Evolutionary conservation across 2,329 filamentous ascomycete species (phyloP).

Genomic region (Hymenoscyphus fructigenus): DNA sequence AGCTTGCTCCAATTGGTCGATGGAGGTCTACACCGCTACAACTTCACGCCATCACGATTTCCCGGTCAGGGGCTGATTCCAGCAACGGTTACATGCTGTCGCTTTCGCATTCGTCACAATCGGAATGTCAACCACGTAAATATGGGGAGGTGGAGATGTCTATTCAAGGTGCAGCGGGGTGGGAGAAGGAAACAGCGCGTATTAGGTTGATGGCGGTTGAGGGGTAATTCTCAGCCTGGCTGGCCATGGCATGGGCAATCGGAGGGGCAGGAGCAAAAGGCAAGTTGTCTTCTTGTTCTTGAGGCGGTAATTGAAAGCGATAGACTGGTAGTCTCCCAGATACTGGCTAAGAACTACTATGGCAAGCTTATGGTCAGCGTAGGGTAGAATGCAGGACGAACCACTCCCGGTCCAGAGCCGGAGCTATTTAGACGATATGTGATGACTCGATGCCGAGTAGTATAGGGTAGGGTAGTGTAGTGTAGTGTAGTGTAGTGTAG

Average conservation of each 20-base stretch:
- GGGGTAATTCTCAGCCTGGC: neutral
- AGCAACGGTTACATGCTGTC: conserved; percentile 1
- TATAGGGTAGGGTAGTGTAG: neutral
- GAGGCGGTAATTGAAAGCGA: neutral
- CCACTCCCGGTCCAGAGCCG: neutral
- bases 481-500: too few species aligned
- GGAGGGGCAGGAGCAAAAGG: neutral
- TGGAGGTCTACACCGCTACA: conserved; percentile 2
- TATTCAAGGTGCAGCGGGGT: neutral
- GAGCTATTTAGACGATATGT: neutral
- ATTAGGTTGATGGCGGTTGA: neutral
- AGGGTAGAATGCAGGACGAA: neutral
- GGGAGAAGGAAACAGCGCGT: neutral
- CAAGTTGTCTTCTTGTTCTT: neutral
- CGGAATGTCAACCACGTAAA: neutral
- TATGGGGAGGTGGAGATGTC: conserved; percentile 1
- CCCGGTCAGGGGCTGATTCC: neutral
- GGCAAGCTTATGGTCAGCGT: neutral
- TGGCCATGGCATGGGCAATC: neutral
- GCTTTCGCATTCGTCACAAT: conserved; percentile 4
- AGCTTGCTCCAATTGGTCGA: neutral
- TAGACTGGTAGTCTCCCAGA: neutral
- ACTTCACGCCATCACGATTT: neutral
- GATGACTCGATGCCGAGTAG: neutral
- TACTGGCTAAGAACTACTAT: neutral